Evolutionary conservation across 129 eudicot species (phyloP), one percentile per base, ranked within the genome.

Genomic region (Saposhnikovia divaricata): DNA sequence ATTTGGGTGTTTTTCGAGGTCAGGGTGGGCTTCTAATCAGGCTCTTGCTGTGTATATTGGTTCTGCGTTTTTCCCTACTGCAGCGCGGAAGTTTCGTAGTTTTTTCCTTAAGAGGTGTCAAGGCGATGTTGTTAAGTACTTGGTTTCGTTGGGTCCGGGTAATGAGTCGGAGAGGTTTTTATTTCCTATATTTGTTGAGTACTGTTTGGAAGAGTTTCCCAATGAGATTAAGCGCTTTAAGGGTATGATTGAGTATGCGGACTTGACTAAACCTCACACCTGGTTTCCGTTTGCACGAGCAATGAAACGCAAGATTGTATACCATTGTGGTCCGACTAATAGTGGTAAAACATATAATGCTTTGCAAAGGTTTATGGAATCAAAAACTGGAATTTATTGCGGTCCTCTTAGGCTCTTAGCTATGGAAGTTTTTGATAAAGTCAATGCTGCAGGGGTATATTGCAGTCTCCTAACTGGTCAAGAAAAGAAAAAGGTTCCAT

Each of bases 201-300:
- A 72, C 82, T 89, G 98, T 76, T 80, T 92, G 77, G 97, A 92
- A 55, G 86, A 90, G 86, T 89, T 86, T 71, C 88, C 88, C 9
- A 89, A 87, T 73, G 97, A 92, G 76, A 96, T 96, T 34, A 96
- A 83, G 87, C 83, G 85, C 74, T 96, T 96, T 84, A 87, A 91
- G 80, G 77, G 80, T 38, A 87, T 90, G 98, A 87, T 92, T 76
- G 86, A 87, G 13, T 90, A 96, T 16, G 98, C 98, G 10, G 99
- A 96, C 83, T 72, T 96, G 66, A 92, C 99, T 2, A 89, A 90
- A 79, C 99, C 98, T 3, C 97, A 96, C 53, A 92, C 99, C 12
- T 96, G 99, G 99, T 96, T 92, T 76, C 99, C 99, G 0, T 96
- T 96, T 85, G 98, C 99, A 47, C 90, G 99, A 83, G 99, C 99